Evolutionary conservation across 176 grass and related monocot species (phyloP).

Genomic region (Tillandsia leiboldiana): DNA sequence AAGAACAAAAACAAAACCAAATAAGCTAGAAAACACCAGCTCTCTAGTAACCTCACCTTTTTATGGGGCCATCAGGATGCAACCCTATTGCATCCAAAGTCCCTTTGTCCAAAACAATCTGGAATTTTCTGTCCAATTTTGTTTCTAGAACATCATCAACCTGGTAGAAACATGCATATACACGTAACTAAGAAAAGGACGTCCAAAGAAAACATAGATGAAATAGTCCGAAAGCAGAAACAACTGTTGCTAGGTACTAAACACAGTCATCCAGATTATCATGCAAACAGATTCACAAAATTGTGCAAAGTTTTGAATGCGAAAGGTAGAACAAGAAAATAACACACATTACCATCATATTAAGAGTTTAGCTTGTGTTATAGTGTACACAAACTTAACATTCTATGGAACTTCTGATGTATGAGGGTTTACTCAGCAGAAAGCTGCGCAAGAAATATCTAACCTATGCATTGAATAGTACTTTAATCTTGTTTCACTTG

Average conservation of each 20-base stretch:
- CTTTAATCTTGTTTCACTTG: too few species aligned
- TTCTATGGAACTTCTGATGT: too few species aligned
- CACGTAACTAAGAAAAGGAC: not conserved
- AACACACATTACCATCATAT: not conserved
- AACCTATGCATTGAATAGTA: too few species aligned
- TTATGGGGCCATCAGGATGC: slow-evolving; percentile 73
- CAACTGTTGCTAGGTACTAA: not conserved
- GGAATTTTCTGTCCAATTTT: slow-evolving; percentile 78
- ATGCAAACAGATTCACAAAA: not conserved
- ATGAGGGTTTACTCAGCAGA: too few species aligned
- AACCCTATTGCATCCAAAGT: slow-evolving; percentile 89
- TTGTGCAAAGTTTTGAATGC: too few species aligned
- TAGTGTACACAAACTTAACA: not conserved
- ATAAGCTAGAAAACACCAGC: not conserved
- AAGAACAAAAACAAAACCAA: not conserved
- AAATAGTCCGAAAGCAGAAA: slow-evolving; percentile 1
- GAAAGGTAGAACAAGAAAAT: too few species aligned
- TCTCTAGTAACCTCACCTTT: slow-evolving; percentile 38
- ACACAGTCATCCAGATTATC: not conserved
- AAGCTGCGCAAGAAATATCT: too few species aligned
- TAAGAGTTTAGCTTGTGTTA: not conserved
- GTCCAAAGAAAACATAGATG: not conserved
- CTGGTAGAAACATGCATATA: slow-evolving; percentile 23
- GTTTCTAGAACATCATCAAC: slow-evolving; percentile 91
- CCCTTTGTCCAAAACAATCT: slow-evolving; percentile 86